phyloP scores from a whole-genome alignment of 805 yeast genomes.

The Candida fluviatilis region DNA sequence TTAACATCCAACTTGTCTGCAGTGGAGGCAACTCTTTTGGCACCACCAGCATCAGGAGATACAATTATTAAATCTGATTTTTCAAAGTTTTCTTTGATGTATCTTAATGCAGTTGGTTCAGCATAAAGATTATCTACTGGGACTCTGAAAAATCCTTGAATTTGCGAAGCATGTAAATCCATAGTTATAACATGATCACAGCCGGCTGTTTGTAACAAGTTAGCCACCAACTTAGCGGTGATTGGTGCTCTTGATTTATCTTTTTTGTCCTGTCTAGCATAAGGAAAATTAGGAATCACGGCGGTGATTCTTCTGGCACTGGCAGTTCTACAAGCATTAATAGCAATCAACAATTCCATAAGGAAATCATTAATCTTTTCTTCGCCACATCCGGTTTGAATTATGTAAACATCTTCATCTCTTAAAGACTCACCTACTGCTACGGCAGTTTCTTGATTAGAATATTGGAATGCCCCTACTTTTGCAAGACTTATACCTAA shows the following conservation, averaged over 20 bases:
- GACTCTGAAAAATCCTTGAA: slow-evolving; percentile 79
- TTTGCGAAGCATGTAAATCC: slow-evolving; percentile 88
- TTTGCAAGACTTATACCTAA: slow-evolving; percentile 67
- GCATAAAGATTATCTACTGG: slow-evolving; percentile 85
- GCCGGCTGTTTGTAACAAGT: slow-evolving; percentile 77
- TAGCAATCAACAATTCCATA: slow-evolving; percentile 70
- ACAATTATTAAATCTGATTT: slow-evolving; percentile 65
- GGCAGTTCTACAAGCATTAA: slow-evolving; percentile 79
- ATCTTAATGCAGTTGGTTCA: slow-evolving; percentile 75
- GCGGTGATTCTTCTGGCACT: slow-evolving; percentile 82
- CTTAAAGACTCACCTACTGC: slow-evolving; percentile 74
- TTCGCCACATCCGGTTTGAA: slow-evolving; percentile 75
- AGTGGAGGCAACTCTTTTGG: slow-evolving; percentile 81
- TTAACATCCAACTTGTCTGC: slow-evolving; percentile 77
- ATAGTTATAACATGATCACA: slow-evolving; percentile 83
- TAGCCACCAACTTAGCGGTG: slow-evolving; percentile 81
- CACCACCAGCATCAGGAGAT: slow-evolving; percentile 90
- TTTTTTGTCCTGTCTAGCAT: slow-evolving; percentile 86
- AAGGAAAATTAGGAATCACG: slow-evolving; percentile 78
- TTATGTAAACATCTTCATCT: slow-evolving; percentile 78
- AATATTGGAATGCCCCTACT: slow-evolving; percentile 77
- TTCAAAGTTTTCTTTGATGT: slow-evolving; percentile 60
- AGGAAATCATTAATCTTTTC: slow-evolving; percentile 71
- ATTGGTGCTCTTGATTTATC: slow-evolving; percentile 84
- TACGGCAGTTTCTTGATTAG: slow-evolving; percentile 86